phyloP scores from a whole-genome alignment of 352 stramenopile species.

The Peronospora destructor region DNA sequence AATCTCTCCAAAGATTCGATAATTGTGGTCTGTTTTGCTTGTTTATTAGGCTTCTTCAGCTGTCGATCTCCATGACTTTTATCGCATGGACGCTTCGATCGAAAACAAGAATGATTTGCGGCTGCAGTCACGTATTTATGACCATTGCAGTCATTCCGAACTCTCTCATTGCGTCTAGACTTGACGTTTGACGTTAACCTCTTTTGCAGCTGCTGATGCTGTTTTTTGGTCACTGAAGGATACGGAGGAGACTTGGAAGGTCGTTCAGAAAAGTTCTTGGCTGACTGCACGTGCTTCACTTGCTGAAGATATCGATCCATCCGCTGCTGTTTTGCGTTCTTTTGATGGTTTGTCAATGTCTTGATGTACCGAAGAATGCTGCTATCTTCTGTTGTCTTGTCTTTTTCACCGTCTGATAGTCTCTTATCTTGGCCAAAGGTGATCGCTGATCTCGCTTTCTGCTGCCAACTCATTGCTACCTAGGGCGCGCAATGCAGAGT shows the following conservation, averaged over 20 bases:
- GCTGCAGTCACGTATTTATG: background rate
- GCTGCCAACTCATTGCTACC: slow-evolving; percentile 14
- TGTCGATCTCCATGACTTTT: background rate
- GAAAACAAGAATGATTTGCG: background rate
- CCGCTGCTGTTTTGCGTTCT: slow-evolving; percentile 38
- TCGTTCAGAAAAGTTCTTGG: background rate
- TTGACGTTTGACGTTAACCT: background rate
- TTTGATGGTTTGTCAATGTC: slow-evolving; percentile 38
- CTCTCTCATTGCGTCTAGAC: background rate
- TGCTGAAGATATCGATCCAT: slow-evolving; percentile 34
- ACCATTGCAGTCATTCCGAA: background rate
- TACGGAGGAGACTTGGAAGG: background rate
- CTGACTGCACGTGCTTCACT: slow-evolving; percentile 15
- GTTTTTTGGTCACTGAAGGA: background rate
- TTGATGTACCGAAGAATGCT: slow-evolving; percentile 45
- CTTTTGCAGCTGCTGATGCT: background rate
- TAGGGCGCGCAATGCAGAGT: slow-evolving; percentile 28
- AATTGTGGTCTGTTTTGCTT: slow-evolving; percentile 1
- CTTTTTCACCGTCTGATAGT: background rate
- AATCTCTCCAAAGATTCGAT: slow-evolving; percentile 16
- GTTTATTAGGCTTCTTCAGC: slow-evolving; percentile 12
- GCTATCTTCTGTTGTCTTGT: slow-evolving; percentile 17
- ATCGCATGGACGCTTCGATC: slow-evolving; percentile 13
- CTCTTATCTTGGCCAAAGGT: background rate
- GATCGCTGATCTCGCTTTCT: slow-evolving; percentile 2